Percentiles rank a stretch among this genome's conserved stretches.
Evolutionary conservation across 2,329 filamentous ascomycete species (phyloP).

Genomic region (Beauveria caledonica): DNA sequence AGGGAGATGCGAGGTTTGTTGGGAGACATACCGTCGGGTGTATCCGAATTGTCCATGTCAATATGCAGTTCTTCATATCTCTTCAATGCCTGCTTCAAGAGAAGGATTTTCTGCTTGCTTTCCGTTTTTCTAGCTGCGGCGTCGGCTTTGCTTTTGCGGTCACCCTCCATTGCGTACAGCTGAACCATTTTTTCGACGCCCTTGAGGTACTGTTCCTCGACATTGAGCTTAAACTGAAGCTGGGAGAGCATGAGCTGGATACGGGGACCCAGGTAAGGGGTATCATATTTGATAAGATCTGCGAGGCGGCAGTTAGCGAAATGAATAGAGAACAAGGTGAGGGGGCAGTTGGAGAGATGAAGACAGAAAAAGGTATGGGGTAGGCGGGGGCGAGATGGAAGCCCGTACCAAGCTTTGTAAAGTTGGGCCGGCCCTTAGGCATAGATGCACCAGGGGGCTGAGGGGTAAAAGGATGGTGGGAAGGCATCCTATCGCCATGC

Average conservation of each 20-base stretch:
- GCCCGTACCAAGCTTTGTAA: constrained; percentile 81
- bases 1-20: background rate
- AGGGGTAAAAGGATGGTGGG: constrained; percentile 69
- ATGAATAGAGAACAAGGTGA: background rate
- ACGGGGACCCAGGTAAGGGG: constrained; percentile 85
- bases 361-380: background rate
- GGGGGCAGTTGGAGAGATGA: background rate
- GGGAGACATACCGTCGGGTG: constrained; percentile 61
- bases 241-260: constrained; percentile 99
- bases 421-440: constrained; percentile 77
- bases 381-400: background rate
- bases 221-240: constrained; percentile 96
- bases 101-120: constrained; percentile 95
- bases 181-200: constrained; percentile 99
- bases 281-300: constrained; percentile 99
- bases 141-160: constrained; percentile 90
- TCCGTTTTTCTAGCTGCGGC: constrained; percentile 84
- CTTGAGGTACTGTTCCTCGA: constrained; percentile 98
- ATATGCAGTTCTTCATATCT: constrained; percentile 96
- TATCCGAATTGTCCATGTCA: constrained; percentile 74
- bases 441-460: constrained; percentile 54
- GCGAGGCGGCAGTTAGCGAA: background rate
- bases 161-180: constrained; percentile 93
- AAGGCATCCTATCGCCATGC: constrained; percentile 68
- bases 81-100: constrained; percentile 91